Conservation (phyloP, 2,329 filamentous ascomycete genomes). For the Pseudogymnoascus sp. region DNA sequence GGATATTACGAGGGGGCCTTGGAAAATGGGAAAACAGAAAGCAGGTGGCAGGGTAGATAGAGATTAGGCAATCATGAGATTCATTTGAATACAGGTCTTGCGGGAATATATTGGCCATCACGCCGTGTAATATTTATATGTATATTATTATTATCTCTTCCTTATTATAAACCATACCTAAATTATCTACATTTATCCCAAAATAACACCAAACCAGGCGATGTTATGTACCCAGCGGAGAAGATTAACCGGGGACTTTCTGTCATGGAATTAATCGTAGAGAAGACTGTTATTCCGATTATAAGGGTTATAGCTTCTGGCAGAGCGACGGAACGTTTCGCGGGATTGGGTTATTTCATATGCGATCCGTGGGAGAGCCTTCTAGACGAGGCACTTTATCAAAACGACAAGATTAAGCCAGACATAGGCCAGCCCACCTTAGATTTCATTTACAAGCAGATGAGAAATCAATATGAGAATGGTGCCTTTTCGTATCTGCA, state of each 20-base stretch:
- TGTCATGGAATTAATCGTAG: constrained; percentile 13
- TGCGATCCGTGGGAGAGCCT: constrained; percentile 13
- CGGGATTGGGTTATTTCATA: constrained; percentile 12
- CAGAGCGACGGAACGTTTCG: neutral
- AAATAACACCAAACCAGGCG: neutral
- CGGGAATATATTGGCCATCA: neutral
- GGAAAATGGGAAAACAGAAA: neutral
- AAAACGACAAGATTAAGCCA: neutral
- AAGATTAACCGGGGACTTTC: constrained; percentile 14
- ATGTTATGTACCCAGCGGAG: constrained; percentile 14
- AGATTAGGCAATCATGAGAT: neutral
- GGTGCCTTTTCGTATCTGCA: neutral
- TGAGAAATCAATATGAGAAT: neutral
- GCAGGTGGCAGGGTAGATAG: neutral
- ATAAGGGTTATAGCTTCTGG: constrained; percentile 12
- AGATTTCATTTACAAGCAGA: constrained; percentile 11
- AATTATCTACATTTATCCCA: neutral
- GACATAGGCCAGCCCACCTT: constrained; percentile 11
- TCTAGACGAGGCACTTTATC: neutral
- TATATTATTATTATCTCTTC: neutral
- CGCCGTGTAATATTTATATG: neutral
- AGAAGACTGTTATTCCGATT: constrained; percentile 15
- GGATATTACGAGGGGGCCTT: neutral
- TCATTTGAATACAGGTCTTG: neutral
- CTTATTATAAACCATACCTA: neutral